phyloP scores from a whole-genome alignment of 2,329 filamentous ascomycete genomes.

The Colletotrichum simmondsii region DNA sequence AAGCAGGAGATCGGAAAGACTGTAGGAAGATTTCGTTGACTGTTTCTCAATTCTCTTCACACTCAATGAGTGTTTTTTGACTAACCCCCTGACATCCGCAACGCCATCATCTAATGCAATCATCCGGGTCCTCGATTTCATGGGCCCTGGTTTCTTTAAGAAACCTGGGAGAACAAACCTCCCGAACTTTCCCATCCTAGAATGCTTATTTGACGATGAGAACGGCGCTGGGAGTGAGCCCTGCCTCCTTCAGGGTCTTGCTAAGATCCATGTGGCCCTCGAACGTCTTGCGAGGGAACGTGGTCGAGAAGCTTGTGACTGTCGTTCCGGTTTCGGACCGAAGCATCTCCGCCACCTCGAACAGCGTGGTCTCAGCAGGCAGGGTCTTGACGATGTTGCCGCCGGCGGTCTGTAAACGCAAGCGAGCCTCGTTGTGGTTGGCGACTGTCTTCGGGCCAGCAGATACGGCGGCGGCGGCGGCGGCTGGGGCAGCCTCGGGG shows the following conservation, averaged over 20 bases:
- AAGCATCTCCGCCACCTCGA: conserved; percentile 86
- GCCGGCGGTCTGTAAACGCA: conserved; percentile 80
- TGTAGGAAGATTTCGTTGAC: background rate
- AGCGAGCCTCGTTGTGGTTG: conserved; percentile 81
- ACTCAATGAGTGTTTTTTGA: background rate
- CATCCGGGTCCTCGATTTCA: background rate
- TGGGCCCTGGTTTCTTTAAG: background rate
- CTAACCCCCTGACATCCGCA: background rate
- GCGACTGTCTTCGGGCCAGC: conserved; percentile 70
- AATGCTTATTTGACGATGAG: conserved; percentile 73
- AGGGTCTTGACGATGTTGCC: conserved; percentile 90
- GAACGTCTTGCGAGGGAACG: conserved; percentile 88
- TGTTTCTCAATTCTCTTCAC: background rate
- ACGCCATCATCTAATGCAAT: background rate
- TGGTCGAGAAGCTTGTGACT: conserved; percentile 84
- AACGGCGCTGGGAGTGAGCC: conserved; percentile 89
- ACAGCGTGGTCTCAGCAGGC: conserved; percentile 88
- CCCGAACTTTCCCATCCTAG: conserved; percentile 10
- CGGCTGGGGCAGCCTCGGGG: conserved; percentile 56
- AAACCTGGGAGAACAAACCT: too few relatives aligned
- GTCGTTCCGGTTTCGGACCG: conserved; percentile 75
- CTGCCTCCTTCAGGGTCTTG: conserved; percentile 92
- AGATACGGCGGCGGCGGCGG: conserved; percentile 49
- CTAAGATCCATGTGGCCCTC: conserved; percentile 78
- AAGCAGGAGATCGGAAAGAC: background rate